Evolutionary conservation across 2,329 filamentous ascomycete species (phyloP).

Genomic region (Cercospora sesami): DNA sequence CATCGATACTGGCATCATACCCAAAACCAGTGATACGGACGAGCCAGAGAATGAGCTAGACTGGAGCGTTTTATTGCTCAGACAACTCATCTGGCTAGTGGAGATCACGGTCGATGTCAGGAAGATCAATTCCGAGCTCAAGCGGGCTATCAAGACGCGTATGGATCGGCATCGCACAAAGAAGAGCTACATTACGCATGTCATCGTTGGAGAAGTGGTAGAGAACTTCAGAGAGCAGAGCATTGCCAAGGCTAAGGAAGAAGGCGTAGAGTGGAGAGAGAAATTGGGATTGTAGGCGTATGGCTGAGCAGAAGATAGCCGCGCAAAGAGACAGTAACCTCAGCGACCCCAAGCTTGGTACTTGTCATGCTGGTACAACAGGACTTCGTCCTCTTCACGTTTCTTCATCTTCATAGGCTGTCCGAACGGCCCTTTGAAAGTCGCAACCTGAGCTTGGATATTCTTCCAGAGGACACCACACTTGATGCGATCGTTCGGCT

Average conservation of each 20-base stretch:
- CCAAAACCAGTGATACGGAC: neutral
- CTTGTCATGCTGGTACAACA: conserved; percentile 8
- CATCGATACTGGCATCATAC: neutral
- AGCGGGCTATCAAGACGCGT: neutral
- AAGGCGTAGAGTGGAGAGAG: neutral
- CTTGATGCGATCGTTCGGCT: neutral
- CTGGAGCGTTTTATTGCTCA: neutral
- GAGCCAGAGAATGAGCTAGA: neutral
- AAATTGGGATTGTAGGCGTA: neutral
- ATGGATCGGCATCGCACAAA: neutral
- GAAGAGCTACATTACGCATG: neutral
- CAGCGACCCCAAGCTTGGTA: neutral
- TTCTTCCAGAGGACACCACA: neutral
- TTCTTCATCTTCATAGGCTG: neutral
- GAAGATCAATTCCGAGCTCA: neutral
- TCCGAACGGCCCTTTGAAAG: neutral
- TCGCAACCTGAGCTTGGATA: neutral
- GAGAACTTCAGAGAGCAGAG: neutral
- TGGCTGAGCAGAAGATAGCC: neutral
- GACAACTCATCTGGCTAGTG: neutral
- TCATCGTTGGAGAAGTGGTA: too few relatives aligned
- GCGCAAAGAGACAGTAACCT: neutral
- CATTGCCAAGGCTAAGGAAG: neutral
- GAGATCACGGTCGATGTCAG: neutral
- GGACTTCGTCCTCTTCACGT: neutral